Percentiles rank a stretch among this genome's conserved stretches.
Conservation (phyloP, 2,329 filamentous ascomycete species). For the Cladosporium sp. region DNA sequence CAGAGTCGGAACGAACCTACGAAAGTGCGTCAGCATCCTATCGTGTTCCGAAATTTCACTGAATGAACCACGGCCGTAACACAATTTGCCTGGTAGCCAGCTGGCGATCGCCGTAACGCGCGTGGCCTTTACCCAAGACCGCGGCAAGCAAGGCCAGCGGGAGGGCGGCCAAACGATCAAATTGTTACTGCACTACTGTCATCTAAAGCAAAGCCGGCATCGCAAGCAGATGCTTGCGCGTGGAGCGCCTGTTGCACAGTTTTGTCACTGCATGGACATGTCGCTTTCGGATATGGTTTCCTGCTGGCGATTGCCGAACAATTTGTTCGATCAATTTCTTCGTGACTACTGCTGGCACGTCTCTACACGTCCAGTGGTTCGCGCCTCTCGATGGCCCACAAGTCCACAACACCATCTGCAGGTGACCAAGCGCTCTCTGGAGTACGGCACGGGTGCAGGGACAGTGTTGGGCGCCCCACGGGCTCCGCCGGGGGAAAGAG, state of each 20-base stretch:
- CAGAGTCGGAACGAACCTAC: background rate
- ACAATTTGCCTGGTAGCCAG: background rate
- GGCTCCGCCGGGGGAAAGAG: conserved; percentile 15
- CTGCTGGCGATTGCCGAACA: background rate
- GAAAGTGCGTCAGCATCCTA: conserved; percentile 9
- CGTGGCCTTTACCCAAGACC: background rate
- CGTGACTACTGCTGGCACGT: background rate
- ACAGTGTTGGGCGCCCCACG: conserved; percentile 18
- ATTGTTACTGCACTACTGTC: conserved; percentile 7
- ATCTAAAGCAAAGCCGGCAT: conserved; percentile 1
- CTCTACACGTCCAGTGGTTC: conserved; percentile 12
- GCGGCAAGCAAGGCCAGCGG: background rate
- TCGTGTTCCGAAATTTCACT: background rate
- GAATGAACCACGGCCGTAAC: conserved; percentile 7
- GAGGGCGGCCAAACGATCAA: background rate
- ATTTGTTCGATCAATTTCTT: background rate
- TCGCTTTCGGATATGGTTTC: background rate
- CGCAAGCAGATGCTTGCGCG: conserved; percentile 1
- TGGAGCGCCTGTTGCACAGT: background rate
- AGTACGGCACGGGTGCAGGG: conserved; percentile 15
- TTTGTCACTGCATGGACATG: conserved; percentile 2
- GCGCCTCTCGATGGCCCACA: background rate
- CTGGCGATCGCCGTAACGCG: background rate
- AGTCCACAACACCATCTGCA: conserved; percentile 14
- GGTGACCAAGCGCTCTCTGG: conserved; percentile 15